Base-by-base conservation (phyloP, 192 early-diverging fungal genomes). In the Coemansia sp. region DNA sequence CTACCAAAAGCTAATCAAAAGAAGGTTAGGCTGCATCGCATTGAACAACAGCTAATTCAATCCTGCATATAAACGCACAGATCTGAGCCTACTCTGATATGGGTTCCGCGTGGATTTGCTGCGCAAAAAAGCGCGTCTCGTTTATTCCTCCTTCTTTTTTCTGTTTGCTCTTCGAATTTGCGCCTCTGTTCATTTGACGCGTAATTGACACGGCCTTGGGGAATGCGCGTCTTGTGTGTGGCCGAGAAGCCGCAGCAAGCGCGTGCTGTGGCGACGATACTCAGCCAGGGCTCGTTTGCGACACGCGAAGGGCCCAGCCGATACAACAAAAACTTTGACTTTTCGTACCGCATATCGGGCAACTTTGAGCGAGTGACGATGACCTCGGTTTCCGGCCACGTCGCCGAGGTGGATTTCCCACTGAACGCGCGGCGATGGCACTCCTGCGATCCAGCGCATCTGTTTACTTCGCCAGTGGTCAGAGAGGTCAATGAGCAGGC, bases 211-310 rank as follows among this genome's bases (percentile, higher is more conserved):
- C 2, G 3, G 2, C 11, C 19, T 21, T 19, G 19, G 41, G 47
- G 41, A 55, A 87, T 90, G 86, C 83, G 85, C 50, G 76, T 97
- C 11, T 63, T 98, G n/a, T 95, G 93, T 69, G 93, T 98, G 28
- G 95, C 95, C 41, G 95, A 98, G 60, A 98, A 98, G 71, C 90
- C 90, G 44, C 87, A 86, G 42, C 88, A 92, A 54, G 81, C 93
- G 15, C 92, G 89, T 60, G 74, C 83, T 15, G 80, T 97, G n/a
- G 86, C 89, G 0, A 60, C 70, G 27, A 86, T 95, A 32, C 81
- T 97, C 5, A 83, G 87, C 2, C 57, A 82, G 21, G 81, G 78
- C 1, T 54, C 55, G n/a, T 73, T 56, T 43, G 26, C 31, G 20
- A 42, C 28, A 25, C 67, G 66, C 38, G 22, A 42, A 6, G 67